Percentiles rank a stretch among this genome's conserved stretches.
Conservation (phyloP, 2,329 filamentous ascomycete genomes). For the Volutella citrinella region DNA sequence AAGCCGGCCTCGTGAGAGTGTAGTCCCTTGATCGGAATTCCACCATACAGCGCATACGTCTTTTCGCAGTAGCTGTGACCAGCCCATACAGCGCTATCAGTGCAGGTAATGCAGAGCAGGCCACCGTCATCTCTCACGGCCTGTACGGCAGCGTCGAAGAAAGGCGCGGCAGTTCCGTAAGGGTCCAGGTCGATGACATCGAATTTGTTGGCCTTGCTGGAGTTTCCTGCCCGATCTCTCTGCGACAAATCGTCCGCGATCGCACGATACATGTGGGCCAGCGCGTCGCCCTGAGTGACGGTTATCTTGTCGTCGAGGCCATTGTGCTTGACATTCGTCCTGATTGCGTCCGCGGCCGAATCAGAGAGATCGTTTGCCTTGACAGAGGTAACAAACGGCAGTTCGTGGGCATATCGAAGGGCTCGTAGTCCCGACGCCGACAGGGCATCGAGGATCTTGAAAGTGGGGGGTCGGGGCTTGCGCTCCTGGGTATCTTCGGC, state of each 20-base stretch:
- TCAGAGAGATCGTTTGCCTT: conserved; percentile 87
- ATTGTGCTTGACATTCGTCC: conserved; percentile 83
- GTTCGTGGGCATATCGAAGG: conserved; percentile 85
- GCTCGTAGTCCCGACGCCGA: conserved; percentile 92
- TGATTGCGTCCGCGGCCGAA: conserved; percentile 76
- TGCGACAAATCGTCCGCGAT: conserved; percentile 52
- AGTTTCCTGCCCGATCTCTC: conserved; percentile 36
- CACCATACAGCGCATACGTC: conserved; percentile 89
- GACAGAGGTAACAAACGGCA: conserved; percentile 77
- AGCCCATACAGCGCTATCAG: conserved; percentile 91
- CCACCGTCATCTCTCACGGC: conserved; percentile 81
- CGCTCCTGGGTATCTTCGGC: conserved; percentile 13
- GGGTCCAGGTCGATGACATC: conserved; percentile 96
- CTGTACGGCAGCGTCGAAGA: conserved; percentile 88
- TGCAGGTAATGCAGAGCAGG: conserved; percentile 91
- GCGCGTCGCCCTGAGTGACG: conserved; percentile 76
- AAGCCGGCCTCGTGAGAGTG: conserved; percentile 88
- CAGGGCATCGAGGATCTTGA: conserved; percentile 90
- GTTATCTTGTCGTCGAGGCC: conserved; percentile 67
- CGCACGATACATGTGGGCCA: conserved; percentile 84
- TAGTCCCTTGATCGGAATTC: conserved; percentile 77
- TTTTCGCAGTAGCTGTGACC: conserved; percentile 95
- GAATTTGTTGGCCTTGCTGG: conserved; percentile 55
- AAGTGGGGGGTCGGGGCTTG: conserved; percentile 42
- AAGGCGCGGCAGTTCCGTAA: conserved; percentile 89